phyloP scores from a whole-genome alignment of 495 filamentous ascomycete species.

The Staphylotrichum tortipilum region DNA sequence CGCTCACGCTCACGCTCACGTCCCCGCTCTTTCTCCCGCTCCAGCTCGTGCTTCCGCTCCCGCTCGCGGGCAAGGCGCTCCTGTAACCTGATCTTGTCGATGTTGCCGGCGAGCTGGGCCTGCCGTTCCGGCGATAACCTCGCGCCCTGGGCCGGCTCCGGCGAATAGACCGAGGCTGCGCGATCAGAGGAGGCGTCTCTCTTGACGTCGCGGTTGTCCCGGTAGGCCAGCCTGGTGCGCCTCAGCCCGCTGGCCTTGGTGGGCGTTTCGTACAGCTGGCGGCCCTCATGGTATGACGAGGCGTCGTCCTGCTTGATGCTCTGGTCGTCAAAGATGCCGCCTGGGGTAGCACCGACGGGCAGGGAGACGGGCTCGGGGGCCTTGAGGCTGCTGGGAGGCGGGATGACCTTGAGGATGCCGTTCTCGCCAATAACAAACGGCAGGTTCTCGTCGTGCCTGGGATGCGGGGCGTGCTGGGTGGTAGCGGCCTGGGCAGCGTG shows the following conservation, averaged over 20 bases:
- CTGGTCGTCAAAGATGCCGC: constrained; percentile 15
- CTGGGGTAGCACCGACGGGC: constrained; percentile 5
- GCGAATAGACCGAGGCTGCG: constrained; percentile 9
- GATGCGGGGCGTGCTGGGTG: too few species aligned
- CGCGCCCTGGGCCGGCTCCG: constrained; percentile 16
- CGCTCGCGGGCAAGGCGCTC: constrained; percentile 20
- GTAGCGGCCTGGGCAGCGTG: too few species aligned
- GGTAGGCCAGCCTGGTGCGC: constrained; percentile 18
- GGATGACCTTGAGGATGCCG: constrained; percentile 26
- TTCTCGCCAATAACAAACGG: constrained; percentile 27
- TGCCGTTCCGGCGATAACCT: constrained; percentile 22
- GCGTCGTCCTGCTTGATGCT: constrained; percentile 14
- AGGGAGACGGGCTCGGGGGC: constrained; percentile 2
- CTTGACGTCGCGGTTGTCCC: constrained; percentile 19
- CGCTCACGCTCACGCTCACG: constrained; percentile 16
- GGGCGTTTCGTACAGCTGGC: constrained; percentile 18
- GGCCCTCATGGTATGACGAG: constrained; percentile 20
- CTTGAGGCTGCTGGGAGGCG: constrained; percentile 7
- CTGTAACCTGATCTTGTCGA: constrained; percentile 20
- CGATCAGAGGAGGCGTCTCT: constrained; percentile 18
- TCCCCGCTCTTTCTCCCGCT: constrained; percentile 15
- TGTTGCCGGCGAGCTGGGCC: constrained; percentile 13
- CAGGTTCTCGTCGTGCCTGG: constrained; percentile 18
- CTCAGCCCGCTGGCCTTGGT: constrained; percentile 19
- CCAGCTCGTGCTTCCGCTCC: constrained; percentile 17